Base-by-base conservation (phyloP, 306 rosid species). In the Gastrolobium villosum region DNA sequence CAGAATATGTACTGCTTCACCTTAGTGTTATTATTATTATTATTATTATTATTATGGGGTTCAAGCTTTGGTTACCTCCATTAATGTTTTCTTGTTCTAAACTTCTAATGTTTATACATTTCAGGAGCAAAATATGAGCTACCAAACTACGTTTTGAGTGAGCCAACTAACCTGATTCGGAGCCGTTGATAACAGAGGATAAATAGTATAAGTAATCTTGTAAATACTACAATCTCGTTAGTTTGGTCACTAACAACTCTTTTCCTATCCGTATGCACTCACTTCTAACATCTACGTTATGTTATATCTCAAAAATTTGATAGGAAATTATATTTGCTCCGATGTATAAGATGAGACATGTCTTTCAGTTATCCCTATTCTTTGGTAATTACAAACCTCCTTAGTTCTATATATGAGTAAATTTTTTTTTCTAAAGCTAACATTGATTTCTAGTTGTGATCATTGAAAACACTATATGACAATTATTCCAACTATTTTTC, bases 81-180 rank as follows among this genome's bases (percentile, higher is more conserved):
- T 75, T 26, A 56, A 39, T 62, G 40, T 77, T 20, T 28, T 62
- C 37, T 50, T 46, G 56, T 55, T 44, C 81, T 79, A 70, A 80
- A 20, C 26, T 63, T 26, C 5, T 70, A 50, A 81, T 55, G 7
- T 50, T 68, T 75, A 60, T 82, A 20, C 26, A 14, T 83, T 78
- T 84, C 93, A 96, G 99, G 99, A 34, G 97, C 98, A 3, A 93
- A 93, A 87, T 96, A 96, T 49, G 99, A 96, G 65, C 89, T 96
- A 46, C 99, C 99, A 15, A 96, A 91, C 88, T 93, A 96, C 69
- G 99, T 96, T 75, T 84, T 96, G 94, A 96, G 98, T 44, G 99
- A 96, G 86, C 99, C 99, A 40, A 91, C 97, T 82, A 96, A 96
- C 92, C 67, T 93, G 90, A 96, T 96, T 76, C 92, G 75, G 37